Percentiles rank a stretch among this genome's conserved stretches.
Evolutionary conservation across 768 basidiomycete genomes (phyloP).

Genomic region (Rossbeevera mucosa): DNA sequence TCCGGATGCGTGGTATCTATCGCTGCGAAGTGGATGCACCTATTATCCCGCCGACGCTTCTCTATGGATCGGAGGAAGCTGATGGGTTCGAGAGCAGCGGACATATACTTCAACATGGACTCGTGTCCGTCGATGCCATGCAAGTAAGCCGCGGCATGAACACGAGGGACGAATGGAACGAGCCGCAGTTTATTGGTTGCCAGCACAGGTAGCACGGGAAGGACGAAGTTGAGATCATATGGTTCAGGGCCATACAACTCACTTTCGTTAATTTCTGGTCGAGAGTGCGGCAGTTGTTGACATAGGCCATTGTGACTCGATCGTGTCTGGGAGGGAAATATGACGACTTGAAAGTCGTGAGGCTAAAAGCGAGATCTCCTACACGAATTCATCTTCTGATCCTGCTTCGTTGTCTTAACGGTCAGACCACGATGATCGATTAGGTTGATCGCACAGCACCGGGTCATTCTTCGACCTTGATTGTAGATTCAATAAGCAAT

Average conservation of each 20-base stretch:
- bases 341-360: too few relatives aligned
- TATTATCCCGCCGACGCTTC: constrained; percentile 3
- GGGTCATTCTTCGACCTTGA: not conserved
- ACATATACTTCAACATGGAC: constrained; percentile 17
- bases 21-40: not conserved
- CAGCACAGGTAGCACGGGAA: constrained; percentile 11
- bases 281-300: constrained; percentile 16
- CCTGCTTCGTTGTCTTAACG: not conserved
- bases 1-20: constrained; percentile 37
- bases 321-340: not conserved
- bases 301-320: constrained; percentile 12
- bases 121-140: constrained; percentile 19
- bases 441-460: not conserved
- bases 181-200: constrained; percentile 16
- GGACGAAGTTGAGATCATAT: constrained; percentile 23
- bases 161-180: constrained; percentile 19
- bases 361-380: too few relatives aligned
- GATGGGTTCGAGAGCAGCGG: constrained; percentile 4
- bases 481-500: not conserved
- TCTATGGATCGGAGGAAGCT: constrained; percentile 15
- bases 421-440: not conserved
- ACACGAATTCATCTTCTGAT: not conserved
- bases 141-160: constrained; percentile 16
- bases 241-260: constrained; percentile 25
- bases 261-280: constrained; percentile 8